phyloP scores from a whole-genome alignment of 805 yeast genomes.

The Metschnikowia cerradonensis region DNA sequence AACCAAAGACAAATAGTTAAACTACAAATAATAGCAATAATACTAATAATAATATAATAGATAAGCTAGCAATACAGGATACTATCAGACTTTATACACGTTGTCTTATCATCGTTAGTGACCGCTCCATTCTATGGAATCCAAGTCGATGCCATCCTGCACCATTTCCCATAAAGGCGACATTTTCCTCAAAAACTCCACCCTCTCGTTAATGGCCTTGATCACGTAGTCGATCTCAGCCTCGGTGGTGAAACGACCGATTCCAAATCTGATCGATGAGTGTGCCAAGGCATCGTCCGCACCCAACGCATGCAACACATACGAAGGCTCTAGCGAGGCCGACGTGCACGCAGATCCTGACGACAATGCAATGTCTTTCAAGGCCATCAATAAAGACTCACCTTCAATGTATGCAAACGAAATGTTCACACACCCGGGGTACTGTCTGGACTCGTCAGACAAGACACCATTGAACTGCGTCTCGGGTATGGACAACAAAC shows the following conservation, averaged over 20 bases:
- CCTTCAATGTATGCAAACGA: slow-evolving; percentile 98
- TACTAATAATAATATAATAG: background rate
- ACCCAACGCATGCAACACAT: slow-evolving; percentile 93
- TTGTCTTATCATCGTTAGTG: slow-evolving; percentile 44
- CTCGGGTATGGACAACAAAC: slow-evolving; percentile 78
- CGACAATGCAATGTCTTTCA: slow-evolving; percentile 92
- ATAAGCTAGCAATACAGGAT: too few relatives aligned
- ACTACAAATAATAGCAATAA: background rate
- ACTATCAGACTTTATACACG: too few relatives aligned
- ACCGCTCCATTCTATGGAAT: slow-evolving; percentile 96
- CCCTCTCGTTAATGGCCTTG: slow-evolving; percentile 83
- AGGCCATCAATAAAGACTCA: slow-evolving; percentile 94
- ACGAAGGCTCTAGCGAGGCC: slow-evolving; percentile 95
- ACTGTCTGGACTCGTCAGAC: slow-evolving; percentile 43
- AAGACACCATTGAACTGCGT: slow-evolving; percentile 87
- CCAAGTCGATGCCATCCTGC: slow-evolving; percentile 94
- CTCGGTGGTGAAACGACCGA: slow-evolving; percentile 96
- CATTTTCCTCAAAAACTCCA: slow-evolving; percentile 83
- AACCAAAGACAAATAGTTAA: too few relatives aligned
- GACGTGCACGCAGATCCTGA: slow-evolving; percentile 99
- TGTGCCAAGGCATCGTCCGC: slow-evolving; percentile 98
- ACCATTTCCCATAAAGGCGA: slow-evolving; percentile 99
- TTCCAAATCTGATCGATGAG: slow-evolving; percentile 95
- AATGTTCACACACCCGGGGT: slow-evolving; percentile 92
- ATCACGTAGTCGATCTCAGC: slow-evolving; percentile 93